These are phyloP conservation scores for Fusarium oligoseptatum DNA, from an alignment of 2,329 filamentous ascomycete genomes.

Conservation along the genomic window DNA sequence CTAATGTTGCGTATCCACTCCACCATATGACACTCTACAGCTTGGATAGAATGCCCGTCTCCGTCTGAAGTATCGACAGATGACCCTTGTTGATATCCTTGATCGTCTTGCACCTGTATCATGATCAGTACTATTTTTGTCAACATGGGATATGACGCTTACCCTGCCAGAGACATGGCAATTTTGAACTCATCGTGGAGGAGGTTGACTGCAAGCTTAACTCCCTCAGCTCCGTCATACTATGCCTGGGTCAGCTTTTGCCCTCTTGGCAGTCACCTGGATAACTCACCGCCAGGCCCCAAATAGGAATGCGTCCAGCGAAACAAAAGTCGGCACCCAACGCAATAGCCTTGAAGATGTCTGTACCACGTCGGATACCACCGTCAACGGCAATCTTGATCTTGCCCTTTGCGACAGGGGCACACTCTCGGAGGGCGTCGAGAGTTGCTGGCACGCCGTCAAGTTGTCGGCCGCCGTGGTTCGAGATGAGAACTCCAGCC, in stretches of 20 bases:
- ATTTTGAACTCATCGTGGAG: neutral
- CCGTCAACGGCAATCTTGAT: neutral
- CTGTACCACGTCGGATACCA: neutral
- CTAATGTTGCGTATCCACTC: neutral
- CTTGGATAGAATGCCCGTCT: conserved; percentile 32
- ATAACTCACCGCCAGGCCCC: neutral
- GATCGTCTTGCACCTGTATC: conserved; percentile 16
- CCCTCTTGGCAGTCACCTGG: no score
- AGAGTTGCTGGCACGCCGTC: conserved; percentile 39
- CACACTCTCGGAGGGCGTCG: neutral
- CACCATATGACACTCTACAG: neutral
- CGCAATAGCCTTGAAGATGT: neutral
- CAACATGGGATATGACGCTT: neutral
- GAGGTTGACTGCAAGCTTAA: neutral
- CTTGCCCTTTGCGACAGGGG: neutral
- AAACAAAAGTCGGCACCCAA: neutral
- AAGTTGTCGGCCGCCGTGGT: neutral
- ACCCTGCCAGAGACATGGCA: conserved; percentile 1
- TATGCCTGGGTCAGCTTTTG: neutral
- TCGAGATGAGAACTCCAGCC: neutral
- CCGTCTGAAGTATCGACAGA: conserved; percentile 20
- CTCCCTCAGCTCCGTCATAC: neutral
- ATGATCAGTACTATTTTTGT: neutral
- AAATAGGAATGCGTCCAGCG: neutral
- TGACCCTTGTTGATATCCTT: conserved; percentile 26